phyloP scores from a whole-genome alignment of 2,329 filamentous ascomycete species.

The Monosporascus sp. region DNA sequence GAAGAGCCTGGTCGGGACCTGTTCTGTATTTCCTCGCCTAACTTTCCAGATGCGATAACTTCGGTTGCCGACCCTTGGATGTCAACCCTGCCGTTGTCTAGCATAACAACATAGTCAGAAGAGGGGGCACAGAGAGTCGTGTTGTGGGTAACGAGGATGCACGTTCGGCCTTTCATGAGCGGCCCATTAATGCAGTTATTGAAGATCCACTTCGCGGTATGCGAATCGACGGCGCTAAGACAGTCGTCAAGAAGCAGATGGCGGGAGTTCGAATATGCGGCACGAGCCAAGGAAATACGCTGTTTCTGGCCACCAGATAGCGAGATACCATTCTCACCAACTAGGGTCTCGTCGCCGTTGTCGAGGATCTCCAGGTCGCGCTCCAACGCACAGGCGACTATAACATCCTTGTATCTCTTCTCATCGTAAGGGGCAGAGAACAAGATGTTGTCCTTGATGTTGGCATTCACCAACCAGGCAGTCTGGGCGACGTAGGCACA shows the following conservation, averaged over 20 bases:
- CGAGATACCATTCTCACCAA: constrained; percentile 95
- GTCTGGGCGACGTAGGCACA: constrained; percentile 96
- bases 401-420: constrained; percentile 77
- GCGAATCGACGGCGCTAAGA: constrained; percentile 91
- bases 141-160: constrained; percentile 94
- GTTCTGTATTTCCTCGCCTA: constrained; percentile 76
- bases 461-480: constrained; percentile 94
- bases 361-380: constrained; percentile 90
- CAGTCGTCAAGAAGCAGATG: constrained; percentile 93
- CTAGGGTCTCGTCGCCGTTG: constrained; percentile 84
- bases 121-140: constrained; percentile 78
- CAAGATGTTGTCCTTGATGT: constrained; percentile 91
- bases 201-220: constrained; percentile 98
- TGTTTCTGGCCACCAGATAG: constrained; percentile 97
- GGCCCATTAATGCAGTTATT: constrained; percentile 85
- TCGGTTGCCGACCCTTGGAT: constrained; percentile 72
- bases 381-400: constrained; percentile 85
- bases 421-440: constrained; percentile 80
- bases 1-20: constrained; percentile 66
- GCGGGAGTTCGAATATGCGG: constrained; percentile 90
- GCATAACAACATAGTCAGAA: constrained; percentile 73
- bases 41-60: constrained; percentile 78
- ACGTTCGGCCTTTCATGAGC: constrained; percentile 83
- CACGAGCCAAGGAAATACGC: constrained; percentile 91
- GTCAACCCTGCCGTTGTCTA: constrained; percentile 79